Evolutionary conservation across 306 rosid species (phyloP).

Genomic region (Notholithocarpus densiflorus): DNA sequence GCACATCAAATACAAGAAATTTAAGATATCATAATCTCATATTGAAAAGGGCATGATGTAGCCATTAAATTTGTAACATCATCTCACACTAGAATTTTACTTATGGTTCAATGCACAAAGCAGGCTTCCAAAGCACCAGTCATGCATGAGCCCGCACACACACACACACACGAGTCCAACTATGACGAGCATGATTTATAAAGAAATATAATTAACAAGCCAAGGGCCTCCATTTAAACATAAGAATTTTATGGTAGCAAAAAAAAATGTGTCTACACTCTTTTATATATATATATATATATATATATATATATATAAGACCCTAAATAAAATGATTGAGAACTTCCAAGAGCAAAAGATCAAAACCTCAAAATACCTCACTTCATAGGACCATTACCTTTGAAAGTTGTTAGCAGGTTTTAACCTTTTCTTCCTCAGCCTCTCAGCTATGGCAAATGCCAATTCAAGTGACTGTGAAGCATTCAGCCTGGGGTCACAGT

Average conservation of each 20-base stretch:
- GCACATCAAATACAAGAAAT: too few species aligned
- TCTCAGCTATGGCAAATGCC: conserved; percentile 37
- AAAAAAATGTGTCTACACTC: neutral
- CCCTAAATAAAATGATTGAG: neutral
- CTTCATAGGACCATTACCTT: neutral
- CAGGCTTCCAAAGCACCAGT: too few species aligned
- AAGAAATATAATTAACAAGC: neutral
- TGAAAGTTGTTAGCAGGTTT: neutral
- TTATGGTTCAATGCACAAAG: too few species aligned
- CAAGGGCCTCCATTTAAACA: neutral
- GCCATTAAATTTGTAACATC: too few species aligned
- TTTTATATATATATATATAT: too few species aligned
- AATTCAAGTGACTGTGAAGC: conserved; percentile 45
- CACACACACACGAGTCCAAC: too few species aligned
- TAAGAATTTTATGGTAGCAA: neutral
- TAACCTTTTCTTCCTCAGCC: conserved; percentile 37
- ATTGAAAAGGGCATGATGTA: too few species aligned
- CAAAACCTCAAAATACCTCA: neutral
- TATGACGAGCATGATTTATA: too few species aligned
- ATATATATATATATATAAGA: neutral
- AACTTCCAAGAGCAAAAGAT: neutral
- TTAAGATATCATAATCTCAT: too few species aligned
- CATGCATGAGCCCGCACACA: too few species aligned
- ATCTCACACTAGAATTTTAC: too few species aligned
- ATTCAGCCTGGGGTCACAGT: conserved; percentile 44